Percentiles rank a stretch among this genome's conserved stretches.
These are phyloP conservation scores for Vigna mungo DNA, from an alignment of 306 rosid species.

Conservation along the genomic window DNA sequence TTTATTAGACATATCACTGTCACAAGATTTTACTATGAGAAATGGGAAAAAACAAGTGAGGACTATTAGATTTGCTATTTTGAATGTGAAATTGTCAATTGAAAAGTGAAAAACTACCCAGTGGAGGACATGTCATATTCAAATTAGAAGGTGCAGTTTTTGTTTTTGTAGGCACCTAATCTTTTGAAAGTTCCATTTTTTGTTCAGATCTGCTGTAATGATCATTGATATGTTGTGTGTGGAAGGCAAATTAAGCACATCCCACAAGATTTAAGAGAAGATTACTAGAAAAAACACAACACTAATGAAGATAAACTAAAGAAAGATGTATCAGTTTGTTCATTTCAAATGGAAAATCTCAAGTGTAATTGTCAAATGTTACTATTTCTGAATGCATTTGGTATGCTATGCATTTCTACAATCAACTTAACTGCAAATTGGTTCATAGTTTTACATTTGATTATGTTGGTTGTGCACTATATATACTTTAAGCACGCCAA, in stretches of 20 bases:
- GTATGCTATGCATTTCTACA: not conserved
- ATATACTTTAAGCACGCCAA: conserved; percentile 53
- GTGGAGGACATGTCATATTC: conserved; percentile 25
- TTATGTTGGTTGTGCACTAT: conserved; percentile 11
- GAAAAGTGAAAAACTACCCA: conserved; percentile 1
- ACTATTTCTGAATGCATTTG: not conserved
- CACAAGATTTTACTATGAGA: conserved; percentile 28
- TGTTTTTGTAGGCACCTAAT: conserved; percentile 48
- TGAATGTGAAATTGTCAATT: conserved; percentile 29
- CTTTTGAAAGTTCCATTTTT: conserved; percentile 35
- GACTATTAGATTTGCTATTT: conserved; percentile 20
- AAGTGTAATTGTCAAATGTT: not conserved
- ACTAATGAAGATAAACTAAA: no score
- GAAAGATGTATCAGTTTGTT: not conserved
- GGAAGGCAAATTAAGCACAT: conserved; percentile 40
- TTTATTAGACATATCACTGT: conserved; percentile 6
- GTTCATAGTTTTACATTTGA: conserved; percentile 7
- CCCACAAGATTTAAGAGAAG: not conserved
- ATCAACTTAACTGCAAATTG: conserved; percentile 1
- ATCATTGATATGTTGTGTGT: conserved; percentile 44
- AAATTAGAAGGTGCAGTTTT: conserved; percentile 29
- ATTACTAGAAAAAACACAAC: no score
- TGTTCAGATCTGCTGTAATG: conserved; percentile 37
- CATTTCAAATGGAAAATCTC: not conserved
- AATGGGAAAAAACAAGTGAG: conserved; percentile 18